These are phyloP conservation scores for Ephemerocybe angulata DNA, from an alignment of 768 basidiomycete species.

Conservation along the genomic window DNA sequence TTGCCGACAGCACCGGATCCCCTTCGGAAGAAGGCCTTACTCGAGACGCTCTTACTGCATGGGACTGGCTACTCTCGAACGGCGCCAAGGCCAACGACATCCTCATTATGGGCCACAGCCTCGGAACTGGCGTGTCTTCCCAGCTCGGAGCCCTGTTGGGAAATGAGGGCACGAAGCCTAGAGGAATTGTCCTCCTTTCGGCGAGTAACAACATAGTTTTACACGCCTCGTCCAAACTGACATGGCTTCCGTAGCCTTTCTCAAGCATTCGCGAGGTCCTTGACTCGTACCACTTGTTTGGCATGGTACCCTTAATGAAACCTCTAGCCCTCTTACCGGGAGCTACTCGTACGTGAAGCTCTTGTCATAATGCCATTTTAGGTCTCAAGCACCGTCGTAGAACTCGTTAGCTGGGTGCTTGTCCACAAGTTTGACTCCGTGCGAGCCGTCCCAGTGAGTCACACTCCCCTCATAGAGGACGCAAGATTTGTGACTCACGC, in stretches of 20 bases:
- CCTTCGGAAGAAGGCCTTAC: conserved; percentile 76
- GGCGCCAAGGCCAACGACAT: conserved; percentile 59
- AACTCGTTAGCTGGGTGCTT: conserved; percentile 45
- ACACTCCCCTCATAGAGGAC: neutral
- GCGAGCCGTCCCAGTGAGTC: conserved; percentile 54
- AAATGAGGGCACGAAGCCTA: conserved; percentile 37
- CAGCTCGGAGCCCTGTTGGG: conserved; percentile 47
- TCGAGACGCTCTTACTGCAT: conserved; percentile 72
- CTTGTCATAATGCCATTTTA: neutral
- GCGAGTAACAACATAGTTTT: conserved; percentile 36
- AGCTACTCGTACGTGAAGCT: conserved; percentile 57
- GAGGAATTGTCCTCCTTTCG: conserved; percentile 49
- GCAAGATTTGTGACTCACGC: conserved; percentile 8
- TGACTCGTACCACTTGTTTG: conserved; percentile 65
- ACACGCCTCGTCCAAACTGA: conserved; percentile 18
- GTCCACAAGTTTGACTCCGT: conserved; percentile 61
- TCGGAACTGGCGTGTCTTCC: conserved; percentile 79
- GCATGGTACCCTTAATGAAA: conserved; percentile 66
- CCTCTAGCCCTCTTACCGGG: conserved; percentile 67
- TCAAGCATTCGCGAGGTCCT: conserved; percentile 60
- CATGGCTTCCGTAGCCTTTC: conserved; percentile 41
- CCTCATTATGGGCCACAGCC: conserved; percentile 79
- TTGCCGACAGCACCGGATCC: conserved; percentile 76
- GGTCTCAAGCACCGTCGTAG: conserved; percentile 28
- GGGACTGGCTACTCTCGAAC: conserved; percentile 66